Conservation (phyloP, 2,329 filamentous ascomycete species). For the Fusarium denticulatum region DNA sequence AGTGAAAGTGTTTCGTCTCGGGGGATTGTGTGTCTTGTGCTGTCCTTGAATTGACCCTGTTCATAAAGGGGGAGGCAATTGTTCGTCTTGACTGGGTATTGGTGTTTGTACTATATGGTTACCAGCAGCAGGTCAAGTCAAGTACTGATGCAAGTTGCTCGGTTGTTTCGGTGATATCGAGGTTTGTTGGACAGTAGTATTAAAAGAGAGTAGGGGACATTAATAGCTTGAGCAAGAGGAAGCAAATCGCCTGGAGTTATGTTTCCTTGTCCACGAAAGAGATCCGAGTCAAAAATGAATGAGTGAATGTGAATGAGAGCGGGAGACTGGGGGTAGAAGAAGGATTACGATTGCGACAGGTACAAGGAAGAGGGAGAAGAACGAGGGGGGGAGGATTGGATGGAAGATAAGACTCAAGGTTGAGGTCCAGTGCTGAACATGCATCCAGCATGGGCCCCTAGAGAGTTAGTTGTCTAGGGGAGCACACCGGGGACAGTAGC, state of each 20-base stretch:
- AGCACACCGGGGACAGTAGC: conserved; percentile 1
- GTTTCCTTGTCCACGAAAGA: conserved; percentile 42
- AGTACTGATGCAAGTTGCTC: not conserved
- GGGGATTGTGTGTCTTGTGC: conserved; percentile 18
- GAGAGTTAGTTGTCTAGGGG: conserved; percentile 3
- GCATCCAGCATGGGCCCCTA: not conserved
- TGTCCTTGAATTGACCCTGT: conserved; percentile 16
- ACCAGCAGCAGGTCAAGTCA: conserved; percentile 3
- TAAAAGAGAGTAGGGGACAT: conserved; percentile 42
- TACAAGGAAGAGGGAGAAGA: conserved; percentile 13
- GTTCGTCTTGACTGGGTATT: conserved; percentile 6
- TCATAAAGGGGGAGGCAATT: conserved; percentile 31
- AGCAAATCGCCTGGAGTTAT: conserved; percentile 42
- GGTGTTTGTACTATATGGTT: conserved; percentile 9
- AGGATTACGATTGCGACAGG: conserved; percentile 25
- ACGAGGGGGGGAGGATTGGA: conserved; percentile 33
- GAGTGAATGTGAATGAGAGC: conserved; percentile 33
- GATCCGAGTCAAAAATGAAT: conserved; percentile 38
- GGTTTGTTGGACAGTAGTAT: conserved; percentile 13
- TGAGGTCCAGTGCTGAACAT: not conserved
- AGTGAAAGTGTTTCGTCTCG: conserved; percentile 25
- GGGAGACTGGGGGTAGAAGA: conserved; percentile 42
- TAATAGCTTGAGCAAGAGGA: conserved; percentile 22
- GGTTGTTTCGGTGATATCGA: conserved; percentile 2
- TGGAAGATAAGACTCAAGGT: conserved; percentile 30